These are phyloP conservation scores for Wickerhamiella allomyrinae DNA, from an alignment of 805 yeast genomes.

Conservation along the genomic window DNA sequence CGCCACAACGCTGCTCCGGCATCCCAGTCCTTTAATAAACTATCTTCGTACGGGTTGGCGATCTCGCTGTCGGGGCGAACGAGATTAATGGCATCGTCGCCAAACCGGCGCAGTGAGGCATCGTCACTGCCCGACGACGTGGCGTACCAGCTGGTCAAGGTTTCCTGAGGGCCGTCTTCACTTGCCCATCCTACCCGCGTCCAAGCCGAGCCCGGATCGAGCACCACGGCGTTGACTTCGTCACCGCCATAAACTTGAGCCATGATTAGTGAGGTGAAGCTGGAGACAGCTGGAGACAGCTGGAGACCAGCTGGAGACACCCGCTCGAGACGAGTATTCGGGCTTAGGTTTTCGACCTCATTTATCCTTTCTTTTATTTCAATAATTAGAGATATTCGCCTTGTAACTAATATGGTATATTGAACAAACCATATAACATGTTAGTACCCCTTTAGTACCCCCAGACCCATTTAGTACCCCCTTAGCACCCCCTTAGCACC, in stretches of 20 bases:
- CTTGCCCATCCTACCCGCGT: conserved; percentile 90
- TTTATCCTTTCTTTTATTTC: too few species aligned
- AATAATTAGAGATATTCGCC: too few species aligned
- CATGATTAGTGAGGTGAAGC: background rate
- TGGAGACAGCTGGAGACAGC: background rate
- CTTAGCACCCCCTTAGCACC: too few species aligned
- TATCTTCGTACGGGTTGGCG: conserved; percentile 13
- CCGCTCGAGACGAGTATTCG: too few species aligned
- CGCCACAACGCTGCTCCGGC: conserved; percentile 62
- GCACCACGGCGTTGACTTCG: conserved; percentile 80
- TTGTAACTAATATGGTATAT: too few species aligned
- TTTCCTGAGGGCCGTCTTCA: conserved; percentile 68
- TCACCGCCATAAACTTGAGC: conserved; percentile 30
- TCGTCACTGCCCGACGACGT: background rate
- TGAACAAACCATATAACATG: too few species aligned
- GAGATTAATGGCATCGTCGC: conserved; percentile 15
- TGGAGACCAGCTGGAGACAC: too few species aligned
- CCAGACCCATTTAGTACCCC: too few species aligned
- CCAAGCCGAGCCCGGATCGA: conserved; percentile 77
- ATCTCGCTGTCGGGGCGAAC: conserved; percentile 10
- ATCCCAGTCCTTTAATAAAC: conserved; percentile 56
- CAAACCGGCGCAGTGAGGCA: conserved; percentile 7
- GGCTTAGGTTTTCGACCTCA: too few species aligned
- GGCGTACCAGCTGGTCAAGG: conserved; percentile 21
- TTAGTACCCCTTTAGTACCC: too few species aligned